A percentile compares a stretch with the other conserved stretches of the same genome.
Evolutionary conservation across 1,284 basidiomycete genomes (phyloP).

Genomic region (Apiotrichum veenhuisii): DNA sequence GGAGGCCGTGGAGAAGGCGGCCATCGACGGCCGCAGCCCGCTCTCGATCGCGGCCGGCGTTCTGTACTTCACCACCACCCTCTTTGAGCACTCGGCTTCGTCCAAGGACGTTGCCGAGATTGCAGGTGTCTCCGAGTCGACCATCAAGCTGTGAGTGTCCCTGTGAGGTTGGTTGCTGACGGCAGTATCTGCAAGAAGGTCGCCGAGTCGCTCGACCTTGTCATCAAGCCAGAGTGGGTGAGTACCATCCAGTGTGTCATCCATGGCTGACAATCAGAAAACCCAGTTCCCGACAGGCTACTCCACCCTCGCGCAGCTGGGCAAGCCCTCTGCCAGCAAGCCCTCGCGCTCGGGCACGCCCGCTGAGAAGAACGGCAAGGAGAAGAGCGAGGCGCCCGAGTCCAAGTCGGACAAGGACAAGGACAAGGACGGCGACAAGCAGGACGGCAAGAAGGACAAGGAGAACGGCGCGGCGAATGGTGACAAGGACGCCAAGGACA

Average conservation of each 20-base stretch:
- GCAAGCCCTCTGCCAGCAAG: neutral
- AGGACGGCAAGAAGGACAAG: slow-evolving; percentile 4
- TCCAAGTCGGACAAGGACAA: neutral
- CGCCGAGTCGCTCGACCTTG: slow-evolving; percentile 32
- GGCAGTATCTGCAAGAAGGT: slow-evolving; percentile 47
- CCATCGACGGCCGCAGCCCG: slow-evolving; percentile 88
- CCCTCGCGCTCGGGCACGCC: slow-evolving; percentile 15
- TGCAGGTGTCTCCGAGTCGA: slow-evolving; percentile 96
- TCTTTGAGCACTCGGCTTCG: slow-evolving; percentile 70
- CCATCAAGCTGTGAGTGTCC: slow-evolving; percentile 67
- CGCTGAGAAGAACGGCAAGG: neutral
- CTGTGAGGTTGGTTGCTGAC: neutral
- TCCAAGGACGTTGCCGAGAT: slow-evolving; percentile 85
- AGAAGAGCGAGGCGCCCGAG: neutral
- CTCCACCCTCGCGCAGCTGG: slow-evolving; percentile 13
- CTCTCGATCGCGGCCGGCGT: slow-evolving; percentile 95
- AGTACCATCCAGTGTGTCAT: slow-evolving; percentile 18
- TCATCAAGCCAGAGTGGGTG: slow-evolving; percentile 47
- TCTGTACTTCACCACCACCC: slow-evolving; percentile 84
- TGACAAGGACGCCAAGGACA: slow-evolving; percentile 3
- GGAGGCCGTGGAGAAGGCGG: slow-evolving; percentile 73
- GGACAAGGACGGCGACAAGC: neutral
- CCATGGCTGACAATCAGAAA: slow-evolving; percentile 13
- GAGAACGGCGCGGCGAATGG: neutral
- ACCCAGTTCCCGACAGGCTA: slow-evolving; percentile 20